A percentile compares a stretch with the other conserved stretches of the same genome.
These are phyloP conservation scores for Diaporthe australafricana DNA, from an alignment of 2,329 filamentous ascomycete species.

Conservation along the genomic window DNA sequence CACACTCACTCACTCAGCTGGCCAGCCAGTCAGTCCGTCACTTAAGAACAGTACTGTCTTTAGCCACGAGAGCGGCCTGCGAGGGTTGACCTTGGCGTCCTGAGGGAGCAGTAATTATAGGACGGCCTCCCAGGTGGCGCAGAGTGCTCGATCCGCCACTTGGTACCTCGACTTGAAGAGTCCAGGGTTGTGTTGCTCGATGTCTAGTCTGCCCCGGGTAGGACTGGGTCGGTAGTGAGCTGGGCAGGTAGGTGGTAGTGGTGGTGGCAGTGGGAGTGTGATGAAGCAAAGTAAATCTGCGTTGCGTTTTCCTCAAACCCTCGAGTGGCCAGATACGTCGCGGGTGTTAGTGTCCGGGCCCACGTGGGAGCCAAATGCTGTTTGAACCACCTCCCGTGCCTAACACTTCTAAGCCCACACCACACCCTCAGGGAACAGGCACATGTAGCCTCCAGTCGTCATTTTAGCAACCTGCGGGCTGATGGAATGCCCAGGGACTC, in stretches of 20 bases:
- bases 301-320: not conserved
- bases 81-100: not conserved
- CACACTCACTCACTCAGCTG: not conserved
- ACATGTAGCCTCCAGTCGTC: not conserved
- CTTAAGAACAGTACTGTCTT: not conserved
- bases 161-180: not conserved
- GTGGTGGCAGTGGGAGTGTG: not conserved
- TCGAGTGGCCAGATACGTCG: not conserved
- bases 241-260: not conserved
- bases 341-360: slow-evolving; percentile 12
- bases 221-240: not conserved
- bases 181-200: slow-evolving; percentile 9
- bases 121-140: slow-evolving; percentile 19
- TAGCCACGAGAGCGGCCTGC: slow-evolving; percentile 5
- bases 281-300: slow-evolving; percentile 6
- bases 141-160: not conserved
- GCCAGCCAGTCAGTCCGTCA: not conserved
- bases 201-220: not conserved
- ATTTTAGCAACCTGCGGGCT: not conserved
- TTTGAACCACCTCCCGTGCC: not conserved
- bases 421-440: not conserved
- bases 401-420: not conserved
- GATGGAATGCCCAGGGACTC: not conserved
- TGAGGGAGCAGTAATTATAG: slow-evolving; percentile 19
- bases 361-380: slow-evolving; percentile 24